Evolutionary conservation across 2,329 filamentous ascomycete species (phyloP), one percentile per base, ranked within the genome.

Genomic region (Ophiostoma populinum): DNA sequence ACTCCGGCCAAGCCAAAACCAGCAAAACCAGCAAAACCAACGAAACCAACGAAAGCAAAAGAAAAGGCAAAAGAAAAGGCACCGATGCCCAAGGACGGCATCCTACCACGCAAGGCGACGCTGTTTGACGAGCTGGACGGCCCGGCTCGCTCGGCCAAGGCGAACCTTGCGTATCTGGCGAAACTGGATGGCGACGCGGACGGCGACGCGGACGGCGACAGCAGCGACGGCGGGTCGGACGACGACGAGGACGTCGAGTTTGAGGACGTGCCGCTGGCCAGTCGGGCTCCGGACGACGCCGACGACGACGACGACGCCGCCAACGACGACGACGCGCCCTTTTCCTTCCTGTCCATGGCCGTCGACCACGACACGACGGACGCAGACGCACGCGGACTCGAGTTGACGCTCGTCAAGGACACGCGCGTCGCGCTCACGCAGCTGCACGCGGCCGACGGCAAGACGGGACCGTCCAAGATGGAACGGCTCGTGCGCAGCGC

Each of bases 391-490:
- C 75, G 75, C 9, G 77, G 85, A 48, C 59, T 92, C 22, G 76
- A 87, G 44, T 58, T 92, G 46, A 87, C 78, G 0, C 57, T 92
- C 20, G 62, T 61, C 24, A 63, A 62, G 44, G 68, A 71, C 39
- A 61, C 65, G 7, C 57, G 66, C 16, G 64, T 76, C n/a, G 68
- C 70, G 0, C 52, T 78, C 19, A 64, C 65, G 8, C 75, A 19
- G 3, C 32, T 35, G 20, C 34, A 75, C 43, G 59, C 68, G 1
- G 61, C 70, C 29, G 70, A 71, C 16, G 61, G 61, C 13, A 93
- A 82, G 55, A 93, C 87, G 50, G 86, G 83, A 0, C 80, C 81
- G 0, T 79, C 80, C 3, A 93, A 93, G 55, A 71, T 79, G 19
- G 83, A 94, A 50, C 72, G 82, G 34, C 69, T 74, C 40, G 79